phyloP scores from a whole-genome alignment of 2,329 filamentous ascomycete species.

The Rhynchosporium agropyri region DNA sequence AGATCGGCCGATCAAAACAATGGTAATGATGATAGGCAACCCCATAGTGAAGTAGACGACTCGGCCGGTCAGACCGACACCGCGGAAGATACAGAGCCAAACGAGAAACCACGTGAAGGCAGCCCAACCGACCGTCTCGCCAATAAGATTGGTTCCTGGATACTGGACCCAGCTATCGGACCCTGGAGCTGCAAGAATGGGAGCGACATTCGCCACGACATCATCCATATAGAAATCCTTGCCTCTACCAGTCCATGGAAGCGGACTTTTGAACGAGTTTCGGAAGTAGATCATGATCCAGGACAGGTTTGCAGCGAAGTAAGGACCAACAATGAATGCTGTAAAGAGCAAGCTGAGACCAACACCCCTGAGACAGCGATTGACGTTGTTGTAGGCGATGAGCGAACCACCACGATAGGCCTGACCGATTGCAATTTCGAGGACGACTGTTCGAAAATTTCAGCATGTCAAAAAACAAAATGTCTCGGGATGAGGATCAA shows the following conservation, averaged over 20 bases:
- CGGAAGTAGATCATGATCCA: constrained; percentile 18
- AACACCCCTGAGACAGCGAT: constrained; percentile 9
- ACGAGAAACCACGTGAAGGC: constrained; percentile 14
- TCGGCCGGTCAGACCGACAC: constrained; percentile 12
- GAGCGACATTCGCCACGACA: constrained; percentile 6
- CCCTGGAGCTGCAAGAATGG: neutral
- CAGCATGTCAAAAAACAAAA: too few relatives aligned
- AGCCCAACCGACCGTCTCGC: constrained; percentile 12
- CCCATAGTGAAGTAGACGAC: constrained; percentile 15
- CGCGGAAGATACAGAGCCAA: constrained; percentile 12
- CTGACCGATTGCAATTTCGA: constrained; percentile 16
- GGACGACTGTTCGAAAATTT: neutral
- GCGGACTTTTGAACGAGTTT: constrained; percentile 11
- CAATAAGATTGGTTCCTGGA: neutral
- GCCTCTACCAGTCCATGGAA: constrained; percentile 7
- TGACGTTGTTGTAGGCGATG: constrained; percentile 15
- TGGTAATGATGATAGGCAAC: constrained; percentile 2
- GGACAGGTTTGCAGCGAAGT: constrained; percentile 6
- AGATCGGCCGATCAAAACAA: constrained; percentile 7
- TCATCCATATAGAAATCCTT: constrained; percentile 10
- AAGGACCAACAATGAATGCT: constrained; percentile 9
- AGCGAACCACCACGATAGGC: constrained; percentile 8
- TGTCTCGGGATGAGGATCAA: too few relatives aligned
- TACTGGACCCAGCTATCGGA: constrained; percentile 7
- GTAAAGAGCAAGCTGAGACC: constrained; percentile 15